These are phyloP conservation scores for Urtica urens DNA, from an alignment of 306 rosid genomes.

Conservation along the genomic window DNA sequence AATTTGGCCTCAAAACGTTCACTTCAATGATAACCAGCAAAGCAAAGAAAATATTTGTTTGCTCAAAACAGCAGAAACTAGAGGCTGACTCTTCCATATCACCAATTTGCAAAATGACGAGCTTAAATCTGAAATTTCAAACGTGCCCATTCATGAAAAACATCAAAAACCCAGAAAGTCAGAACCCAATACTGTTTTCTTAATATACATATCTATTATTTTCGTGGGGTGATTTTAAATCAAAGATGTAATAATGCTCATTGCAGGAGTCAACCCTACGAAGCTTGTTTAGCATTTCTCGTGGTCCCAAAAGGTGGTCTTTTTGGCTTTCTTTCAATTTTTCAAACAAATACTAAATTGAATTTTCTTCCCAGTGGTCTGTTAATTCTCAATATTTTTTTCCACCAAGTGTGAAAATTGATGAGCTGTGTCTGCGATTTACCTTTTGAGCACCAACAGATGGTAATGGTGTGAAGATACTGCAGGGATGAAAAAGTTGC, in stretches of 20 bases:
- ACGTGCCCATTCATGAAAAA: slow-evolving; percentile 8
- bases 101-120: not conserved
- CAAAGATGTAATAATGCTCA: not conserved
- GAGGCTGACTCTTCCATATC: not conserved
- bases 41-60: not conserved
- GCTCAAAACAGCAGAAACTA: not conserved
- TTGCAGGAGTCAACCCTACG: slow-evolving; percentile 4
- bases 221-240: not conserved
- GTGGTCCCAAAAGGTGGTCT: slow-evolving; percentile 19
- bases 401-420: not conserved
- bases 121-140: not conserved
- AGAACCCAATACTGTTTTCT: not conserved
- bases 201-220: not conserved
- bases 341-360: not conserved
- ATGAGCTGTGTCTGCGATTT: slow-evolving; percentile 3
- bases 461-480: not conserved
- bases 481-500: slow-evolving; percentile 11
- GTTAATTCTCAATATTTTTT: not conserved
- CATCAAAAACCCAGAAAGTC: not conserved
- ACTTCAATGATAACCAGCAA: not conserved
- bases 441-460: slow-evolving; percentile 9
- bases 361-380: slow-evolving; percentile 1
- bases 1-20: not conserved
- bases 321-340: not conserved
- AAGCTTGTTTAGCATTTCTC: not conserved